phyloP scores from a whole-genome alignment of 331 rosid species.

The Phaseolus coccineus region DNA sequence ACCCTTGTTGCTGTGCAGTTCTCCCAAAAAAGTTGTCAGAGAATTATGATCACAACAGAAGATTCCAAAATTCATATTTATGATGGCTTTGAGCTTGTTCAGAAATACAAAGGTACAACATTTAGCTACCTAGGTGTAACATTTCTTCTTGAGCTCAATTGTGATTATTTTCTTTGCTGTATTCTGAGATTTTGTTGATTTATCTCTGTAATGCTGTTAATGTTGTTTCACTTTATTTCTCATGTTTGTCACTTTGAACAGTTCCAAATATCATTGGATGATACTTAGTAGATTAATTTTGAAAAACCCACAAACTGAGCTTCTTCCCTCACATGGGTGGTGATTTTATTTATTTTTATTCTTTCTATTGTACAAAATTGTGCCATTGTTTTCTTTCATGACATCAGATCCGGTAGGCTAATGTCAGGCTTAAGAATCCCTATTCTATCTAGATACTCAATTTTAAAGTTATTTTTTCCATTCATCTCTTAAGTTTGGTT shows the following conservation, averaged over 20 bases:
- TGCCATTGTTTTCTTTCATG: too few species aligned
- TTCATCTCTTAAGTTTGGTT: too few species aligned
- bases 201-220: neutral
- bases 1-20: slow-evolving; percentile 62
- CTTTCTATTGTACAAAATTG: too few species aligned
- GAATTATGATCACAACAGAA: slow-evolving; percentile 81
- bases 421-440: too few species aligned
- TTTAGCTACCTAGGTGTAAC: neutral
- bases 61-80: slow-evolving; percentile 79
- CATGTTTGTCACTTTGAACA: neutral
- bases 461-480: too few species aligned
- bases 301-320: neutral
- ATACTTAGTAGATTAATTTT: neutral
- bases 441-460: too few species aligned
- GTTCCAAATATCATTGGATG: neutral
- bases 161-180: neutral
- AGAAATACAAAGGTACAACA: slow-evolving; percentile 69
- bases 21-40: slow-evolving; percentile 53
- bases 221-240: neutral
- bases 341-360: neutral
- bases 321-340: neutral
- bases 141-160: neutral
- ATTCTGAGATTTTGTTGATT: neutral
- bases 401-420: too few species aligned
- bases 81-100: slow-evolving; percentile 68